Evolutionary conservation across 2,329 filamentous ascomycete species (phyloP), one percentile per base, ranked within the genome.

Genomic region (Leptographium galeiforme): DNA sequence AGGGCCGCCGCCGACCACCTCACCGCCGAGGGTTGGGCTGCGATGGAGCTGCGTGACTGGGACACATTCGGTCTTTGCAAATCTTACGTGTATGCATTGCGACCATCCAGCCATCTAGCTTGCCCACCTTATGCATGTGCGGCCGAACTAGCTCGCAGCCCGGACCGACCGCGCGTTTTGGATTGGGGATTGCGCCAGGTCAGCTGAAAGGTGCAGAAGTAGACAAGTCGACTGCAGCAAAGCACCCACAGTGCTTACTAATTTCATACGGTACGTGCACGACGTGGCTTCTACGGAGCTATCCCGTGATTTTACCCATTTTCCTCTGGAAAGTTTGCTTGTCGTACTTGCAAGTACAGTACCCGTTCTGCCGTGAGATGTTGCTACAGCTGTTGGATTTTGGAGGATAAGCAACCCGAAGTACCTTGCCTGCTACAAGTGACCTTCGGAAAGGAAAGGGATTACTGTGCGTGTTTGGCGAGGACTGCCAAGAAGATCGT

Each of bases 401-500:
- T 36, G 34, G 12, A 8, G 34, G 12, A 36, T 36, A 13, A 10
- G 34, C 34, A 10, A 13, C 12, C 2, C n/a, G 5, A 43, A 43
- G 19, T 43, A 43, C 8, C n/a, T n/a, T 2, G 12, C 10, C 12
- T 25, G 1, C n/a, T 6, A 25, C 4, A 30, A 25, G 19, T 44
- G 8, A 33, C 16, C 14, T 36, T 6, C n/a, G 16, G 14, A 33
- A 34, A 34, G 4, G 16, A 33, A n/a, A 49, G 45, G 45, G n/a
- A 33, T n/a, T 16, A 48, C 34, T 36, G 14, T 34, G 38, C 50
- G 38, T 19, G 36, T 38, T 40, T 46, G 41, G 32, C 39, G 47
- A 12, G 6, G n/a, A n/a, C 14, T 19, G 11, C 43, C 41, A 25
- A 32, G 10, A 11, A 7, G 38, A 45, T 58, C 57, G 57, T 58